Evolutionary conservation across 768 basidiomycete species (phyloP).

Genomic region (Lactarius vividus): DNA sequence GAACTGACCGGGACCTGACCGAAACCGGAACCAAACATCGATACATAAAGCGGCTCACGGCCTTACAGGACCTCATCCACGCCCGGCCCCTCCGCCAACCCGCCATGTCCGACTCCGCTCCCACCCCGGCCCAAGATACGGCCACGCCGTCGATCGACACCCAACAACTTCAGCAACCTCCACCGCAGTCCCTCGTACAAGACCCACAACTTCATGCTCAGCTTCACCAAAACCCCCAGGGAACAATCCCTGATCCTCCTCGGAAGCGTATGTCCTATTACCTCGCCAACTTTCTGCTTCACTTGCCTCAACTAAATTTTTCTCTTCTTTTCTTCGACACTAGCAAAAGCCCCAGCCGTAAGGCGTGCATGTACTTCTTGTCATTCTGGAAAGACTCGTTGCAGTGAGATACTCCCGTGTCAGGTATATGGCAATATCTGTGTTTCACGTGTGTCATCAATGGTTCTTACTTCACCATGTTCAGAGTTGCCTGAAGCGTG

Average conservation of each 20-base stretch:
- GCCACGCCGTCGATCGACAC: constrained; percentile 58
- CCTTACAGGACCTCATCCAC: constrained; percentile 10
- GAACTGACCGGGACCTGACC: constrained; percentile 23
- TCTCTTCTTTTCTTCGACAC: constrained; percentile 27
- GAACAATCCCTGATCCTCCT: constrained; percentile 33
- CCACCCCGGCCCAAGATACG: constrained; percentile 66
- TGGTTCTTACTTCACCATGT: neutral
- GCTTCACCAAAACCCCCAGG: constrained; percentile 31
- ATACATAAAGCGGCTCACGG: constrained; percentile 28
- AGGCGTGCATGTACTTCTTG: constrained; percentile 78
- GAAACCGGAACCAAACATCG: constrained; percentile 26
- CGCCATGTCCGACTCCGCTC: constrained; percentile 66
- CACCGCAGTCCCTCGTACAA: constrained; percentile 23
- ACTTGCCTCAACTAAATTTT: constrained; percentile 7
- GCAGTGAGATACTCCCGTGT: constrained; percentile 78
- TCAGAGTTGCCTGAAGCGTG: constrained; percentile 81
- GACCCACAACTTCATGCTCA: constrained; percentile 36
- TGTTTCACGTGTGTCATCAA: constrained; percentile 20
- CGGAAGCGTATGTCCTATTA: constrained; percentile 57
- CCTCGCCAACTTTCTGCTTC: neutral
- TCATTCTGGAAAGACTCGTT: constrained; percentile 80
- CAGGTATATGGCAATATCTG: constrained; percentile 47
- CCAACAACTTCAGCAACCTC: constrained; percentile 43
- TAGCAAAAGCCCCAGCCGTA: constrained; percentile 80
- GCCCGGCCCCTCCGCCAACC: constrained; percentile 53